Base-by-base conservation (phyloP, 2,329 filamentous ascomycete species). In the Xylariaceae sp. region DNA sequence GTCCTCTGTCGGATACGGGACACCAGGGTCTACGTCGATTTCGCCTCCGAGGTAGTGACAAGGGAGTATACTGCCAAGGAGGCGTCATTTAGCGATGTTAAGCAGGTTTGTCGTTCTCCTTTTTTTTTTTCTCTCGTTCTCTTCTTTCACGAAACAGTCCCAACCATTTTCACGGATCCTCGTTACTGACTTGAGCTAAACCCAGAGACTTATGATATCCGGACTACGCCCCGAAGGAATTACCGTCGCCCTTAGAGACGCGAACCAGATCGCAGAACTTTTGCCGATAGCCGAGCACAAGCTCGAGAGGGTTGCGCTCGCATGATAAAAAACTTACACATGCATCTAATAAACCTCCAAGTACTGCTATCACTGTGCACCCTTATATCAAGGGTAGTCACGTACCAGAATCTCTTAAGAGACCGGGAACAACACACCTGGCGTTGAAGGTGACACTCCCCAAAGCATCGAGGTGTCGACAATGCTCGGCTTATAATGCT, bases 1-100 rank as follows among this genome's bases (percentile, higher is more conserved):
- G 92, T 98, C 31, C 58, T 98, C 30, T 76, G 96, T 42, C 74
- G 92, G 41, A 77, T 98, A 41, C 74, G 90, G 39, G 92, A 98
- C 59, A 97, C 90, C 1, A 74, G 92, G 46, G 72, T 98, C 23
- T 98, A 94, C 61, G 78, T 96, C 40, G 92, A 98, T 59, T 95
- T 97, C 60, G 77, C 71, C 29, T 80, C 74, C 13, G 77, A 83
- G 35, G 78, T 85, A 56, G 83, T 97, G 19, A 82, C 94, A 19
- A 73, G 90, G 47, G 90, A 98, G 65, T 96, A 95, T 57, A 86
- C 86, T 14, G 82, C 83, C n/a, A 83, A 85, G 59, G 90, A 98
- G 67, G 83, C 83, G 36, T 73, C 68, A 37, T 96, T 94, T 60
- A 82, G 83, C 18, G 78, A 79, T 23, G 79, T 95, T 9, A 83